Evolutionary conservation across 192 early-diverging fungal genomes (phyloP).

Genomic region (Linnemannia elongata): DNA sequence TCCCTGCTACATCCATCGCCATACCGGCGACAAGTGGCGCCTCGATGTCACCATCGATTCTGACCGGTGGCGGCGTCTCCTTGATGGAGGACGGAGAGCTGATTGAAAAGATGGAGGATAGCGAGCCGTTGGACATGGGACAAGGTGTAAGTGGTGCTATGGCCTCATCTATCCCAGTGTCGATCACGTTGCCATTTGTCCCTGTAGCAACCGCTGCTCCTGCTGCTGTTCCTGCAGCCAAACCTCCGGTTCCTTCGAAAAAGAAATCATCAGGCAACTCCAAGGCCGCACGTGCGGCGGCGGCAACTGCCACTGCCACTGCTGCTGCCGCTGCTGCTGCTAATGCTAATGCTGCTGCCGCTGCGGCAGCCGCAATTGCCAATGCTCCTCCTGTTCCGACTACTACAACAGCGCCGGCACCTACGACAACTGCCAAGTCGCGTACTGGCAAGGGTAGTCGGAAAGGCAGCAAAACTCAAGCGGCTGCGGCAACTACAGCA

Average conservation of each 20-base stretch:
- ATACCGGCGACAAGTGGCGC: background rate
- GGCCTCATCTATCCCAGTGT: background rate
- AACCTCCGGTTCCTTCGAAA: background rate
- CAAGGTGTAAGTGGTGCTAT: background rate
- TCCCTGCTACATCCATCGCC: background rate
- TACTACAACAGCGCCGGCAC: background rate
- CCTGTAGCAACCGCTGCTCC: background rate
- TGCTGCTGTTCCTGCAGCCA: background rate
- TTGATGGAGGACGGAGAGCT: slow-evolving; percentile 24
- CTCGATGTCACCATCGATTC: background rate
- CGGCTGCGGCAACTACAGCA: background rate
- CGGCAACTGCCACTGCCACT: background rate
- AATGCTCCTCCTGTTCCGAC: background rate
- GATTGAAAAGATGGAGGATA: slow-evolving; percentile 15
- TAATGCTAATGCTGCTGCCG: background rate
- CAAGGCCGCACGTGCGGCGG: background rate
- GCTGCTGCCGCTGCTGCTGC: background rate
- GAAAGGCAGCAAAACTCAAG: slow-evolving; percentile 25
- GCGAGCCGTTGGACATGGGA: background rate
- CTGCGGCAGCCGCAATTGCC: background rate
- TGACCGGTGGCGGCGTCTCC: background rate
- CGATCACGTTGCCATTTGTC: background rate
- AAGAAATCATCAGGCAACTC: background rate
- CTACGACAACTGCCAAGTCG: background rate
- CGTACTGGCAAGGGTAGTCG: slow-evolving; percentile 33